Base-by-base conservation (phyloP, 768 basidiomycete species). In the Mycena galericulata region DNA sequence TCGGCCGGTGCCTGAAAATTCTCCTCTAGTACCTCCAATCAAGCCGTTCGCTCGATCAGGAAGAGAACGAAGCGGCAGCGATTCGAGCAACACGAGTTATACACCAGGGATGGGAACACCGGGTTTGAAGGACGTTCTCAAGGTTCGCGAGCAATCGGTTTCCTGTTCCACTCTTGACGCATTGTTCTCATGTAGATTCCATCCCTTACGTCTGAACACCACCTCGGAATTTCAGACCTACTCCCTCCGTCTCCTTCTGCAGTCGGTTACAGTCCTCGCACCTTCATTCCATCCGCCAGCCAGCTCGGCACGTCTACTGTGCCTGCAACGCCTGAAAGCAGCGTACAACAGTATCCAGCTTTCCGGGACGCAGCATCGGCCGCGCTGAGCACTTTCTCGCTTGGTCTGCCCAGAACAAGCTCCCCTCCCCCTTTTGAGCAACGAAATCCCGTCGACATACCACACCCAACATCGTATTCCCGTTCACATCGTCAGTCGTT, bases 241-340 rank as follows among this genome's bases (percentile, higher is more conserved):
- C 79, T 93, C 22, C 92, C 93, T 7, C 92, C 93, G 1, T 94
- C 93, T 15, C 92, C 92, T 11, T 89, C 86, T 38, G 83, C 78
- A 30, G 79, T 77, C 24, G 75, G 77, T 30, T 81, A 79, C 68
- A 81, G 69, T 62, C 77, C 78, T 36, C 83, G 82, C 49, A 75
- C 74, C 18, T 82, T 79, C 65, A 68, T 80, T 18, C 74, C 79
- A 38, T 80, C 82, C 18, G 79, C 83, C 3, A 85, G 79, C 54
- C 79, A 77, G 45, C 80, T 84, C 30, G 81, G 79, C 51, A 74
- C 71, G 47, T 77, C 75, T 60, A 74, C 46, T 20, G 71, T 69
- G 32, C 70, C 73, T 30, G 65, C 72, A 53, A 70, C 61, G 22
- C 75, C 75, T 36, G 73, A 67, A n/a, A 65, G 24, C 32, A 50